Base-by-base conservation (phyloP, 306 rosid genomes). In the Cotoneaster glaucophyllus region DNA sequence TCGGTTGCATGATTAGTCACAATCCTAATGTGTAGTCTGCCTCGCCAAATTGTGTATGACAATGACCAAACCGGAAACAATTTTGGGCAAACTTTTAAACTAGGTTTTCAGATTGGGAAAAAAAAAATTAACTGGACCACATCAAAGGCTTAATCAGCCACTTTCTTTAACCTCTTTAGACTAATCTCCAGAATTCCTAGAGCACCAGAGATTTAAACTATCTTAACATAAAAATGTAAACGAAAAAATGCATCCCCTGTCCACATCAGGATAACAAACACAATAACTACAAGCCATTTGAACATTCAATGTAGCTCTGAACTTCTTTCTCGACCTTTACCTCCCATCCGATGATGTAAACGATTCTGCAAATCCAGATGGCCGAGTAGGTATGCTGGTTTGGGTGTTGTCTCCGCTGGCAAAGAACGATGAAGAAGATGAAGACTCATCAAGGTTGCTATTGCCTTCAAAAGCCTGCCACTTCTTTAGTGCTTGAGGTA, bases 381-480 rank as follows among this genome's bases (percentile, higher is more conserved):
- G 82, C 11, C 77, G 69, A 21, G 64, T 72, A 0, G 88, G 86
- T 56, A 88, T 90, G 83, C 97, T 94, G 74, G 87, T 80, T 73
- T 88, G 91, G 25, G 94, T 78, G 64, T 61, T 86, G 64, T 81
- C 83, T 29, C 79, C 82, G 52, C 70, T 83, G 19, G 78, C 67
- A 52, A 80, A 28, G 11, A 73, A 44, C 0, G 88, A 74, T 39
- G 80, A 67, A 12, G 81, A 74, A 2, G 84, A 76, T 3, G 82
- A 44, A 9, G 93, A 68, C n/a, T 10, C 57, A 7, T 82, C 84
- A 21, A 74, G 0, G 43, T 76, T 73, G 67, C 73, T 72, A 10
- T 22, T 79, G 67, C 88, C 92, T 73, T 92, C 93, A 8, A 70
- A 79, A 22, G 82, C 90, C 44, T 83, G 88, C 98, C 98, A 95